Conservation (phyloP, 163 green algal species). For the Scenedesmus sp. region DNA sequence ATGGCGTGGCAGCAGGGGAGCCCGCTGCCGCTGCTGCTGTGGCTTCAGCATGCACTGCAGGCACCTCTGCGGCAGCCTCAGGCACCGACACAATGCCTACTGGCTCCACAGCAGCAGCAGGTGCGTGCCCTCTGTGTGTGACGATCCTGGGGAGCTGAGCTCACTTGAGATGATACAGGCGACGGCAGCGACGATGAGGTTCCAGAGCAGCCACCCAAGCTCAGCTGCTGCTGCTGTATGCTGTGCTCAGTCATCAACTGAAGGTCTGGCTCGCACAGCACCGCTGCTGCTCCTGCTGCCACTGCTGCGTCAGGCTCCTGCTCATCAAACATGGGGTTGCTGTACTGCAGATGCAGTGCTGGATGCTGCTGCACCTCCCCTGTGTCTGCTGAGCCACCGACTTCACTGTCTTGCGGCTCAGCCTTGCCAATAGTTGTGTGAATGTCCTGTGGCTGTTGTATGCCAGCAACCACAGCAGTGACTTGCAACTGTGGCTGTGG, state of each 20-base stretch:
- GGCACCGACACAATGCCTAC: background rate
- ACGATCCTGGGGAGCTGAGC: background rate
- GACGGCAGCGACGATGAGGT: background rate
- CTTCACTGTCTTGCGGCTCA: no score
- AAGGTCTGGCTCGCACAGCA: background rate
- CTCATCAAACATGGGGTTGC: slow-evolving; percentile 12
- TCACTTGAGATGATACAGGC: background rate
- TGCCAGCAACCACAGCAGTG: no score
- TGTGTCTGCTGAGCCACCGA: background rate
- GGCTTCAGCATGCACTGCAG: background rate
- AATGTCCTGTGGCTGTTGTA: no score
- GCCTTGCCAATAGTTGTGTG: no score
- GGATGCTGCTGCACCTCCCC: background rate
- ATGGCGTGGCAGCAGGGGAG: background rate
- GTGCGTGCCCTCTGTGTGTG: background rate
- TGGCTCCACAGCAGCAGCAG: background rate
- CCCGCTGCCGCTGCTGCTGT: background rate
- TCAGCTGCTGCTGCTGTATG: background rate
- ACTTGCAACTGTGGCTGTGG: no score
- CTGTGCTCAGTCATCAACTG: background rate
- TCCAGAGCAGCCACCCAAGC: background rate
- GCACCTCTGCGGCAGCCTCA: background rate
- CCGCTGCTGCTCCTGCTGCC: background rate
- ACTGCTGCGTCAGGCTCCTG: background rate
- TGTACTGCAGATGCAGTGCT: slow-evolving; percentile 2